phyloP scores from a whole-genome alignment of 345 rosid genomes.

The Boechera divaricarpa region DNA sequence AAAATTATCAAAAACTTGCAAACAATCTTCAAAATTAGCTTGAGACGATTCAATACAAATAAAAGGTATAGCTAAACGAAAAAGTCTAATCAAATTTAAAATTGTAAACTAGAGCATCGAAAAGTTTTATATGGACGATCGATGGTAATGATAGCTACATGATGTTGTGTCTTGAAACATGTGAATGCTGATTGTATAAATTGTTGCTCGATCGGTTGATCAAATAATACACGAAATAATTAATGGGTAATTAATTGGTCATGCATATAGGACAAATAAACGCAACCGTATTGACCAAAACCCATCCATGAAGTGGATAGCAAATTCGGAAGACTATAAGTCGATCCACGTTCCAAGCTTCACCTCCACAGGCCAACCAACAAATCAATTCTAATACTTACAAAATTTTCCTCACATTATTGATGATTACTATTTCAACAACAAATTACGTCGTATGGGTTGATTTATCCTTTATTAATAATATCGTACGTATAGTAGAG shows the following conservation, averaged over 20 bases:
- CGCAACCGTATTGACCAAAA: conserved; percentile 43
- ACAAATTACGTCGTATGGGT: conserved; percentile 36
- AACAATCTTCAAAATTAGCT: neutral
- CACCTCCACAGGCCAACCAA: conserved; percentile 45
- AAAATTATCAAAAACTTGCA: neutral
- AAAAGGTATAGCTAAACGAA: neutral
- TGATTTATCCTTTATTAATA: conserved; percentile 5
- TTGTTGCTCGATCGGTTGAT: conserved; percentile 30
- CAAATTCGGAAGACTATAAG: conserved; percentile 39
- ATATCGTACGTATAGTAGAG: conserved; percentile 25
- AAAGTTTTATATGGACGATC: conserved; percentile 23
- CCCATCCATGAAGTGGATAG: conserved; percentile 40
- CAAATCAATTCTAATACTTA: conserved; percentile 42
- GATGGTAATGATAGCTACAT: conserved; percentile 31
- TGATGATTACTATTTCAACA: conserved; percentile 41
- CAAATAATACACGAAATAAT: conserved; percentile 39
- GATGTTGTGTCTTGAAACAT: conserved; percentile 44
- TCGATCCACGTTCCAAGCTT: conserved; percentile 17
- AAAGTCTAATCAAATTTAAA: neutral
- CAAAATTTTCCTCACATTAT: conserved; percentile 30
- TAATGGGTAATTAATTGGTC: conserved; percentile 41
- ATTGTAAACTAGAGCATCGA: neutral
- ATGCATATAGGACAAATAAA: conserved; percentile 42
- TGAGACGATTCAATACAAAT: neutral
- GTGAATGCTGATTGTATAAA: conserved; percentile 37